Conservation (phyloP, 352 stramenopile species). For the Pythium graminicola region DNA sequence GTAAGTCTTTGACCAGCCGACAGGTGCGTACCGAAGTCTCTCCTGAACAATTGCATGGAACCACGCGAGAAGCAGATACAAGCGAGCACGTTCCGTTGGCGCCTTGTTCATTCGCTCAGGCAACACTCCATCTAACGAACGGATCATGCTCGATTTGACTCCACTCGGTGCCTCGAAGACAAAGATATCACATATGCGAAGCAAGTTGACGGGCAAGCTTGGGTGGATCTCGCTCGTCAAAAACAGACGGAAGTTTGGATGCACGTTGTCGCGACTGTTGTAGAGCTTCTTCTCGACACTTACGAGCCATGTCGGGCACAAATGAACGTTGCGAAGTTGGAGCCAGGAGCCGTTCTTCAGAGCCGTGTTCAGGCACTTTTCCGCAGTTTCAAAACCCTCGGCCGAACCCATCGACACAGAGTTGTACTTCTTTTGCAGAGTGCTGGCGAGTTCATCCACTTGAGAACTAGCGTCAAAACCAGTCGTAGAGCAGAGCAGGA, state of each 20-base stretch:
- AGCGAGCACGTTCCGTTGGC: conserved; percentile 81
- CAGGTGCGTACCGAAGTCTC: conserved; percentile 95
- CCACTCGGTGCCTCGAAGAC: conserved; percentile 97
- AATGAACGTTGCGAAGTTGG: conserved; percentile 98
- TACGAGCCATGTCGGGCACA: conserved; percentile 97
- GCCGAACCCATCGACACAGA: conserved; percentile 98
- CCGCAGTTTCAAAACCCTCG: conserved; percentile 94
- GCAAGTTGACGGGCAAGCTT: conserved; percentile 93
- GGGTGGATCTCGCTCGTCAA: conserved; percentile 98
- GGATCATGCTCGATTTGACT: conserved; percentile 95
- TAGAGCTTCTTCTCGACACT: conserved; percentile 97
- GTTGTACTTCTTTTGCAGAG: conserved; percentile 90
- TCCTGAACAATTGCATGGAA: conserved; percentile 98
- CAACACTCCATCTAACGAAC: conserved; percentile 93
- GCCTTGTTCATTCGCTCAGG: conserved; percentile 87
- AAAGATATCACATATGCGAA: conserved; percentile 96
- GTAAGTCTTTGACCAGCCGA: conserved; percentile 98
- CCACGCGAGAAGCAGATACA: conserved; percentile 98
- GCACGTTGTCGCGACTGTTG: conserved; percentile 61
- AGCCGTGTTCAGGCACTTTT: conserved; percentile 92
- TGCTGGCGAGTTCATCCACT: conserved; percentile 92
- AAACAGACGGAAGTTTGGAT: conserved; percentile 89
- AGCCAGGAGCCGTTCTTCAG: conserved; percentile 97
- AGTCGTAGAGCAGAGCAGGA: conserved; percentile 96
- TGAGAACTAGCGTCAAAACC: conserved; percentile 97